phyloP scores from a whole-genome alignment of 2,329 filamentous ascomycete species.

The Myriosclerotinia scirpicola region DNA sequence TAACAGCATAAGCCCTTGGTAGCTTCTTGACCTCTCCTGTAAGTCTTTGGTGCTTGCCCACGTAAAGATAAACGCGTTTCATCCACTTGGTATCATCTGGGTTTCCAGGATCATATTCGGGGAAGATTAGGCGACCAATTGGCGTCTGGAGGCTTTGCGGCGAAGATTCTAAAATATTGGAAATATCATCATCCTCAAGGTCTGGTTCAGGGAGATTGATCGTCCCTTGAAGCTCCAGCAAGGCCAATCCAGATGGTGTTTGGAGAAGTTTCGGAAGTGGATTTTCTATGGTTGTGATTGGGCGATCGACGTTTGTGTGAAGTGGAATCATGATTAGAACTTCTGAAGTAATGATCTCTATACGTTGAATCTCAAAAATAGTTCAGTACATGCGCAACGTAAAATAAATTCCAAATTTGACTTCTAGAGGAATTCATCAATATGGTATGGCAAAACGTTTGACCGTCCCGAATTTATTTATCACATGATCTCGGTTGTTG shows the following conservation, averaged over 20 bases:
- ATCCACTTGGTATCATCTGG: conserved; percentile 71
- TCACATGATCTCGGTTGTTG: conserved; percentile 21
- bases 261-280: conserved; percentile 81
- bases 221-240: conserved; percentile 89
- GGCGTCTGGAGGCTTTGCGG: conserved; percentile 45
- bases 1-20: conserved; percentile 73
- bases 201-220: conserved; percentile 69
- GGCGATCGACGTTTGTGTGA: background rate
- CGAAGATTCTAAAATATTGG: conserved; percentile 5
- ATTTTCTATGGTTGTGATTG: conserved; percentile 25
- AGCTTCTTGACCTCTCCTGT: conserved; percentile 90
- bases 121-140: conserved; percentile 76
- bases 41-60: conserved; percentile 85
- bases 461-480: background rate
- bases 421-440: background rate
- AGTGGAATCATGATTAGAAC: conserved; percentile 10
- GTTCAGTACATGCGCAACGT: background rate
- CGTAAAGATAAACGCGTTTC: conserved; percentile 84
- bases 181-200: conserved; percentile 35
- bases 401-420: background rate
- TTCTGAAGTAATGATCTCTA: background rate
- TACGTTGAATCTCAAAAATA: background rate
- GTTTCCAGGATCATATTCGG: conserved; percentile 63
- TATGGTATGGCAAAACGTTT: conserved; percentile 3
- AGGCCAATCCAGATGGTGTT: conserved; percentile 83